Evolutionary conservation across 768 basidiomycete genomes (phyloP).

Genomic region (Suillus lakei): DNA sequence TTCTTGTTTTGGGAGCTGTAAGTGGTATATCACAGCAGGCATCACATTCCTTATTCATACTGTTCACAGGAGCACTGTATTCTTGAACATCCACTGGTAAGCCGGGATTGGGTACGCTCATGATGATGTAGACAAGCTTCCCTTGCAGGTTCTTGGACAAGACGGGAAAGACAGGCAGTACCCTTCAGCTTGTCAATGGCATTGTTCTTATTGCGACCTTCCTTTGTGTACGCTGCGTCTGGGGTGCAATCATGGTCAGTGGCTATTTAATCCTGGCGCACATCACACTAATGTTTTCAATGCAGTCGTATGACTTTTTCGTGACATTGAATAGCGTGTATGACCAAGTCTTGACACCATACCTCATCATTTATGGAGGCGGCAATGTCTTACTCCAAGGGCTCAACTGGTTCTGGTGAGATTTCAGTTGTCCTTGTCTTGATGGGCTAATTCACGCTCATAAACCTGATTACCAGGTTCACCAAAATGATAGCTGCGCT

Average conservation of each 20-base stretch:
- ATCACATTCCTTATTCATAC: slow-evolving; percentile 10
- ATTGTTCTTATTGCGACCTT: slow-evolving; percentile 67
- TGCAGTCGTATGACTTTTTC: slow-evolving; percentile 71
- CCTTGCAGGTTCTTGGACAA: slow-evolving; percentile 74
- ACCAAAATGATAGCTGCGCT: slow-evolving; percentile 73
- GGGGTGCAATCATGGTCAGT: slow-evolving; percentile 58
- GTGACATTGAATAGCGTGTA: slow-evolving; percentile 60
- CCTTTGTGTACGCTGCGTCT: slow-evolving; percentile 71
- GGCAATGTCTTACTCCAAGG: slow-evolving; percentile 72
- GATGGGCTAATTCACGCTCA: slow-evolving; percentile 2
- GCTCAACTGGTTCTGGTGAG: slow-evolving; percentile 84
- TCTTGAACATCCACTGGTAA: slow-evolving; percentile 88
- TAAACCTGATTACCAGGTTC: slow-evolving; percentile 53
- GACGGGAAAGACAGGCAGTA: slow-evolving; percentile 69
- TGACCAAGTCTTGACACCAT: slow-evolving; percentile 54
- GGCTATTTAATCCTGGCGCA: not conserved
- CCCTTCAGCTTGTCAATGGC: slow-evolving; percentile 74
- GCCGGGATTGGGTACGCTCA: slow-evolving; percentile 17
- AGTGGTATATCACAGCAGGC: slow-evolving; percentile 24
- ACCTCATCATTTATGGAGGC: slow-evolving; percentile 52
- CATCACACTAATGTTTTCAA: slow-evolving; percentile 1
- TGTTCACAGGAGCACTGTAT: slow-evolving; percentile 70
- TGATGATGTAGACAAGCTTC: slow-evolving; percentile 1
- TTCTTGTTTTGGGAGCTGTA: slow-evolving; percentile 86
- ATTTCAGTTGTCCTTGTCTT: slow-evolving; percentile 9